A percentile compares a stretch with the other conserved stretches of the same genome.
phyloP scores from a whole-genome alignment of 352 stramenopile genomes.

The Peronospora tabacina region DNA sequence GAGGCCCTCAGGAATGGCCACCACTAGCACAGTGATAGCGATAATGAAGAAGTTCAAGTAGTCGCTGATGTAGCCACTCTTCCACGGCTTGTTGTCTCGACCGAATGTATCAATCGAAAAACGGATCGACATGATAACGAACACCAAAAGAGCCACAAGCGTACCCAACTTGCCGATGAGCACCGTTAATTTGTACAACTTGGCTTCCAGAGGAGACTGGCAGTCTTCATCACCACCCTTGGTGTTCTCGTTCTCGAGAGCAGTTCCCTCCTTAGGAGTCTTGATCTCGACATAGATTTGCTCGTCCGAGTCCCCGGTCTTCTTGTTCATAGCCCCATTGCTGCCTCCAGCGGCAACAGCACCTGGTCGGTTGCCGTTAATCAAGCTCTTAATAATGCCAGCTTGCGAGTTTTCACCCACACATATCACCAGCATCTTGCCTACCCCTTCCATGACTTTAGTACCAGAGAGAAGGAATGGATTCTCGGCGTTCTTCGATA shows the following conservation, averaged over 20 bases:
- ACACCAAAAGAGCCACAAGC: slow-evolving; percentile 44
- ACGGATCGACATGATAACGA: slow-evolving; percentile 49
- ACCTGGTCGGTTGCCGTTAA: slow-evolving; percentile 70
- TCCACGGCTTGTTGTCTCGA: slow-evolving; percentile 22
- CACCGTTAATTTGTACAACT: slow-evolving; percentile 35
- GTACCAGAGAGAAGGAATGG: slow-evolving; percentile 89
- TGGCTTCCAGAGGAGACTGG: slow-evolving; percentile 51
- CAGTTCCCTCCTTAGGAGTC: slow-evolving; percentile 31
- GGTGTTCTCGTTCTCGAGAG: slow-evolving; percentile 12
- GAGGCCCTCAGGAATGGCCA: slow-evolving; percentile 93
- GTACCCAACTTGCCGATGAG: slow-evolving; percentile 56
- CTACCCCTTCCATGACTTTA: slow-evolving; percentile 86
- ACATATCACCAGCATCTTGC: slow-evolving; percentile 87
- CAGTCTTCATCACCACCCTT: slow-evolving; percentile 24
- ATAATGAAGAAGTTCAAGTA: slow-evolving; percentile 65
- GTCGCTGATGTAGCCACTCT: slow-evolving; percentile 28
- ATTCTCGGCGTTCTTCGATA: slow-evolving; percentile 67
- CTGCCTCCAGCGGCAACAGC: slow-evolving; percentile 32
- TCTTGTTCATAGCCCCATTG: slow-evolving; percentile 20
- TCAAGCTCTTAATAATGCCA: slow-evolving; percentile 81
- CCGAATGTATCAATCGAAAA: slow-evolving; percentile 43
- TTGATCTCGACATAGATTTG: slow-evolving; percentile 47
- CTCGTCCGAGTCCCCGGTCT: slow-evolving; percentile 15
- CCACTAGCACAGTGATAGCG: slow-evolving; percentile 83
- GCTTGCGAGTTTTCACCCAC: slow-evolving; percentile 88